Percentiles rank a stretch among this genome's conserved stretches.
Evolutionary conservation across 495 filamentous ascomycete species (phyloP).

Genomic region (Paragyromitra xinjiangensis): DNA sequence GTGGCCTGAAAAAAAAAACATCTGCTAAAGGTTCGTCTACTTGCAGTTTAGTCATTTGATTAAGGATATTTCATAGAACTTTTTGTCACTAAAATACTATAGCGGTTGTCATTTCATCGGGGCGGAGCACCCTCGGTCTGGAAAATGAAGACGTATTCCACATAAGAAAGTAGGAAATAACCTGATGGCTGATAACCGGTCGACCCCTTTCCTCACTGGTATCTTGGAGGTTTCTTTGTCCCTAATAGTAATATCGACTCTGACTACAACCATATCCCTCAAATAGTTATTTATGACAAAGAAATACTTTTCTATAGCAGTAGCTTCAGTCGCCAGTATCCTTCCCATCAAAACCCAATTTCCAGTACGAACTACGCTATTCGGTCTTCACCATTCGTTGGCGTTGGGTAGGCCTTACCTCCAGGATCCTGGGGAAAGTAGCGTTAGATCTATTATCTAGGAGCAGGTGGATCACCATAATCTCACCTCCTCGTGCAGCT

Average conservation of each 20-base stretch:
- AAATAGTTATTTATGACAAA: constrained; percentile 1
- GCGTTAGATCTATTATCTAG: constrained; percentile 14
- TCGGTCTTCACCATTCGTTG: not conserved
- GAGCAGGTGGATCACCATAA: not conserved
- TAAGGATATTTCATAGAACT: not conserved
- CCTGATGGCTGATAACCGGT: not conserved
- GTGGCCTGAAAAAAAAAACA: too few species aligned
- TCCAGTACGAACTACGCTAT: not conserved
- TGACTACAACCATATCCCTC: constrained; percentile 19
- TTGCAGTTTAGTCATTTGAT: not conserved
- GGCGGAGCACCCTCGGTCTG: not conserved
- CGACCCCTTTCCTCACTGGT: not conserved
- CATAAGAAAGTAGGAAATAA: not conserved
- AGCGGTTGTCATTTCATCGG: not conserved
- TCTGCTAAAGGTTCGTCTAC: not conserved
- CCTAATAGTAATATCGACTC: not conserved
- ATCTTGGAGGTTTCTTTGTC: not conserved
- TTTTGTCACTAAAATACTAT: not conserved
- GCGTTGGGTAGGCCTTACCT: constrained; percentile 1
- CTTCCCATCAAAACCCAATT: not conserved
- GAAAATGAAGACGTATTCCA: not conserved
- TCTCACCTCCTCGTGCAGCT: constrained; percentile 39
- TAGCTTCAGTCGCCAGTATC: not conserved
- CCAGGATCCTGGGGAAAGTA: constrained; percentile 11
- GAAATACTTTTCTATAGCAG: constrained; percentile 22